These are phyloP conservation scores for Trichomonas gallinae DNA, from an alignment of 208 protist genomes.

Conservation along the genomic window DNA sequence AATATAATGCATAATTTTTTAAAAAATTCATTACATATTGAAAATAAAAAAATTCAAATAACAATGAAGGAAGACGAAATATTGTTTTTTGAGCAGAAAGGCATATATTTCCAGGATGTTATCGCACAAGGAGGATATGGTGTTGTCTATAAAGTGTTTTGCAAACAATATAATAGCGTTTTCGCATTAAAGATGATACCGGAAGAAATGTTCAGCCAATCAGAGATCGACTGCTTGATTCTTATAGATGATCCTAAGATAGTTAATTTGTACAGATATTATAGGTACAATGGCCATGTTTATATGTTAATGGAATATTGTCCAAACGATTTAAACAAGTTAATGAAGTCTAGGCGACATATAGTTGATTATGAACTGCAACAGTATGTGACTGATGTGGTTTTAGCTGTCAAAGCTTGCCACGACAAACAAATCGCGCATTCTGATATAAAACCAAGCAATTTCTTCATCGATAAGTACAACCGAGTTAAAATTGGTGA, in stretches of 20 bases:
- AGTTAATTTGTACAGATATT: background rate
- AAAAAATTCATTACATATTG: too few relatives aligned
- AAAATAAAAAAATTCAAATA: background rate
- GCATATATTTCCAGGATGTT: background rate
- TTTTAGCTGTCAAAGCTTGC: conserved; percentile 41
- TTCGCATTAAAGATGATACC: background rate
- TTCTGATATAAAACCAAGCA: conserved; percentile 39
- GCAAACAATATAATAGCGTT: background rate
- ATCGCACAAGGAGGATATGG: background rate
- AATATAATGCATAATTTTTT: too few relatives aligned
- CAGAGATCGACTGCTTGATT: background rate
- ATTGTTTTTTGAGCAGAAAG: background rate
- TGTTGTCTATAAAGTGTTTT: background rate
- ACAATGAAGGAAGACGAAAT: background rate
- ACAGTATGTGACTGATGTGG: background rate
- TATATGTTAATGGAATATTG: background rate
- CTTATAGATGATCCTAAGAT: background rate
- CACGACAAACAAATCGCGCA: conserved; percentile 49
- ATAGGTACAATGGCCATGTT: background rate
- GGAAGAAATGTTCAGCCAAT: background rate
- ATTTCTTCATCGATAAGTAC: background rate
- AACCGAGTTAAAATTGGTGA: background rate
- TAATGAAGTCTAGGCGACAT: background rate
- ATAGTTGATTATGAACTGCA: background rate
- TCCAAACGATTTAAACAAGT: background rate